phyloP scores from a whole-genome alignment of 352 stramenopile genomes.

The Pythium guiyangense region DNA sequence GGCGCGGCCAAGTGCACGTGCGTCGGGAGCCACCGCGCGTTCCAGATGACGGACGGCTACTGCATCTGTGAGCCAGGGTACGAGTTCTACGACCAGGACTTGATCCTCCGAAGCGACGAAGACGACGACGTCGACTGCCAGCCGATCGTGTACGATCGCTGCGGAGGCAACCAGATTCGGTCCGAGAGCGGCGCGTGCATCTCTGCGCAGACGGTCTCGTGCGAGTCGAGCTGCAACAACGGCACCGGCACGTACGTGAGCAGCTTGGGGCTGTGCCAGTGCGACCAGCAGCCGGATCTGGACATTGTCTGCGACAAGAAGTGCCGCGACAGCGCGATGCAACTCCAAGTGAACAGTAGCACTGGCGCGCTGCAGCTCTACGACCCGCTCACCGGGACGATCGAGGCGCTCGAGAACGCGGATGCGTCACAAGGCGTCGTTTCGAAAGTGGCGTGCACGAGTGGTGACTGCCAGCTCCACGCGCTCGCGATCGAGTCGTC shows the following conservation, averaged over 20 bases:
- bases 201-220: constrained; percentile 31
- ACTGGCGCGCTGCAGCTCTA: constrained; percentile 59
- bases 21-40: constrained; percentile 83
- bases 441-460: constrained; percentile 44
- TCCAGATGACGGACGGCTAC: constrained; percentile 88
- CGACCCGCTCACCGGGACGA: constrained; percentile 32
- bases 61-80: constrained; percentile 91
- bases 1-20: constrained; percentile 78
- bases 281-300: constrained; percentile 63
- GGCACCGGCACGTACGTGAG: constrained; percentile 68
- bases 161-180: constrained; percentile 64
- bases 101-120: constrained; percentile 74
- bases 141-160: constrained; percentile 89
- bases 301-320: constrained; percentile 75
- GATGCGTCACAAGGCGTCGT: constrained; percentile 27
- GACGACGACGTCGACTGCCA: constrained; percentile 90
- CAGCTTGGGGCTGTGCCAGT: constrained; percentile 87
- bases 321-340: constrained; percentile 49
- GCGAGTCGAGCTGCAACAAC: constrained; percentile 55
- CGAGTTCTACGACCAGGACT: constrained; percentile 88
- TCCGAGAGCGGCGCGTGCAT: constrained; percentile 70
- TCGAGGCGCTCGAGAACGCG: constrained; percentile 18
- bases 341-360: constrained; percentile 54
- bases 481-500: constrained; percentile 36
- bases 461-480: constrained; percentile 46